Conservation (phyloP, 2,329 filamentous ascomycete genomes). For the Xylaria digitata region DNA sequence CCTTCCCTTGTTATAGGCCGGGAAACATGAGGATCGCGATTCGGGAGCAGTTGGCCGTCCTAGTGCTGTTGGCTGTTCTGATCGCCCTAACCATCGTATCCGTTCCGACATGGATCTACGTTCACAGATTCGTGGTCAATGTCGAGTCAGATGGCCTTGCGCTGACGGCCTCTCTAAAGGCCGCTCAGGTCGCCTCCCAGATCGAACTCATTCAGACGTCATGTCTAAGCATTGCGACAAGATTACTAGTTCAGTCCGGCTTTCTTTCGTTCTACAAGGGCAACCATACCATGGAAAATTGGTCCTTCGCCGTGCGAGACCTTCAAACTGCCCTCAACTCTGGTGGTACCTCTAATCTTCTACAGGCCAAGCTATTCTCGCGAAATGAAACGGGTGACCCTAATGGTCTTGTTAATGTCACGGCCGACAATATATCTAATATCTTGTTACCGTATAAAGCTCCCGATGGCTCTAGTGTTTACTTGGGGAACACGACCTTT, state of each 20-base stretch:
- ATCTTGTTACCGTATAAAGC: slow-evolving; percentile 72
- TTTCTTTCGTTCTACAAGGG: slow-evolving; percentile 64
- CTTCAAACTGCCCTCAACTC: slow-evolving; percentile 76
- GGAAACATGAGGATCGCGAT: slow-evolving; percentile 83
- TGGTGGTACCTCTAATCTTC: slow-evolving; percentile 62
- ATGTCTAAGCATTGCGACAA: slow-evolving; percentile 76
- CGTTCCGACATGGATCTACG: slow-evolving; percentile 76
- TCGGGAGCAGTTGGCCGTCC: slow-evolving; percentile 83
- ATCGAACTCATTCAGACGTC: slow-evolving; percentile 82
- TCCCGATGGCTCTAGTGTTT: slow-evolving; percentile 67
- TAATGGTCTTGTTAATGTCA: slow-evolving; percentile 72
- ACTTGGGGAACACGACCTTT: slow-evolving; percentile 66
- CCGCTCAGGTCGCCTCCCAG: slow-evolving; percentile 81
- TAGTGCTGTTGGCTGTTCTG: slow-evolving; percentile 81
- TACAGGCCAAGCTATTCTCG: slow-evolving; percentile 81
- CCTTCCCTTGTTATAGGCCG: slow-evolving; percentile 48
- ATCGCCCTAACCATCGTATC: slow-evolving; percentile 81
- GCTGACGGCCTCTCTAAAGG: slow-evolving; percentile 87
- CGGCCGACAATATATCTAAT: slow-evolving; percentile 59
- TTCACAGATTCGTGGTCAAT: slow-evolving; percentile 64
- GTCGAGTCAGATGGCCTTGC: slow-evolving; percentile 72
- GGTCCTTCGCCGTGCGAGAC: slow-evolving; percentile 70
- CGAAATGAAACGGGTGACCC: slow-evolving; percentile 69
- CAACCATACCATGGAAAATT: slow-evolving; percentile 69
- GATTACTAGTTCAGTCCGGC: slow-evolving; percentile 68